phyloP scores from a whole-genome alignment of 768 basidiomycete species.

The Lactarius psammicola region DNA sequence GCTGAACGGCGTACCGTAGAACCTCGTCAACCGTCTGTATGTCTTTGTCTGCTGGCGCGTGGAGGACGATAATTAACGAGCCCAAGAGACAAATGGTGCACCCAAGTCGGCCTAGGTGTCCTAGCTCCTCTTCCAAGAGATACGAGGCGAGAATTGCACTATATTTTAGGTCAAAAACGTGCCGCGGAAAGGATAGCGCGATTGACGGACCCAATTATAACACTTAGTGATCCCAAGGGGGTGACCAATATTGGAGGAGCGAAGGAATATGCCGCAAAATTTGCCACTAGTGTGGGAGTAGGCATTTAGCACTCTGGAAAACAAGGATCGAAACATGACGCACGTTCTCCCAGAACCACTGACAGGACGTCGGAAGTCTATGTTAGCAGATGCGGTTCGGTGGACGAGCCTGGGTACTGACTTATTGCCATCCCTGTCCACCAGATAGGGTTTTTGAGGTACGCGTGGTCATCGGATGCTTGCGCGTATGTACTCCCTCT shows the following conservation, averaged over 20 bases:
- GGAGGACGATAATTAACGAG: slow-evolving; percentile 90
- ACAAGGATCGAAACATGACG: slow-evolving; percentile 26
- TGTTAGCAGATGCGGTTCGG: neutral
- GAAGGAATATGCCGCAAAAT: slow-evolving; percentile 96
- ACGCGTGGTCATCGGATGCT: slow-evolving; percentile 81
- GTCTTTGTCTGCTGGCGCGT: slow-evolving; percentile 94
- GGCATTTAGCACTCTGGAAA: neutral
- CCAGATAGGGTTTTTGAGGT: slow-evolving; percentile 92
- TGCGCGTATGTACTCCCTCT: slow-evolving; percentile 46
- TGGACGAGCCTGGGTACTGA: slow-evolving; percentile 44
- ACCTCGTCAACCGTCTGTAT: slow-evolving; percentile 94
- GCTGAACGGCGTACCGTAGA: slow-evolving; percentile 86
- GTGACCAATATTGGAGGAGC: slow-evolving; percentile 98
- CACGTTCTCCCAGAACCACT: slow-evolving; percentile 95
- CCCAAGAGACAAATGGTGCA: slow-evolving; percentile 84
- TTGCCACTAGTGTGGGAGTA: slow-evolving; percentile 52
- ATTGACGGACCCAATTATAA: slow-evolving; percentile 82
- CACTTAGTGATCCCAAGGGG: slow-evolving; percentile 93
- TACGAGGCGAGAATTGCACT: slow-evolving; percentile 95
- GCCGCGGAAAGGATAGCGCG: slow-evolving; percentile 3
- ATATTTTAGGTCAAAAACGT: neutral
- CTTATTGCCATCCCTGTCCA: slow-evolving; percentile 94
- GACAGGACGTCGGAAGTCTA: slow-evolving; percentile 4
- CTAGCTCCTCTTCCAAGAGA: slow-evolving; percentile 88
- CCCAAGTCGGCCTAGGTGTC: slow-evolving; percentile 86